phyloP scores from a whole-genome alignment of 176 grass and related monocot genomes.

The Cenchrus fungigraminus region DNA sequence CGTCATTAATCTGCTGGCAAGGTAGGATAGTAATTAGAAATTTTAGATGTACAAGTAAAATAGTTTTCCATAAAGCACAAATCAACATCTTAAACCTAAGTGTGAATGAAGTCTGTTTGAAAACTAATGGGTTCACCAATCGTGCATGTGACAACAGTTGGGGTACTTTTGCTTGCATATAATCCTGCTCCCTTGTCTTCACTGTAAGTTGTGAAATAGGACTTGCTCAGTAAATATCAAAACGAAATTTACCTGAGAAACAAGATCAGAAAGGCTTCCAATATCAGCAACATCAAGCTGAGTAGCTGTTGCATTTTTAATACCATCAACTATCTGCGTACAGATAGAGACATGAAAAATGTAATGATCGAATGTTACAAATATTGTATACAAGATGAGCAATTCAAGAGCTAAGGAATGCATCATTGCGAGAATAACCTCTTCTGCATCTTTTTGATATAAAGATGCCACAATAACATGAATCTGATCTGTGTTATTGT shows the following conservation, averaged over 20 bases:
- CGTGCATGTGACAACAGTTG: not conserved
- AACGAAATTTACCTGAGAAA: constrained; percentile 71
- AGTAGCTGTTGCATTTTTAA: constrained; percentile 78
- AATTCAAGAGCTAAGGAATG: constrained; percentile 23
- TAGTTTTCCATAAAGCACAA: not conserved
- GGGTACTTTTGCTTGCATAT: not conserved
- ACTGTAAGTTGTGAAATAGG: constrained; percentile 12
- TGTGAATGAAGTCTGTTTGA: not conserved
- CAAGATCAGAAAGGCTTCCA: constrained; percentile 62
- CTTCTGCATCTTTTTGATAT: constrained; percentile 82
- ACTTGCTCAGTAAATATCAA: not conserved
- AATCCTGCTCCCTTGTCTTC: constrained; percentile 1
- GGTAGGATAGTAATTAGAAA: not conserved
- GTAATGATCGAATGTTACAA: constrained; percentile 8
- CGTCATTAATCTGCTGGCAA: not conserved
- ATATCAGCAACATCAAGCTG: constrained; percentile 82
- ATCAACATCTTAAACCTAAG: not conserved
- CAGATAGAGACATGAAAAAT: constrained; percentile 39
- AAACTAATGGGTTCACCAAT: not conserved
- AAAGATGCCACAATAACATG: constrained; percentile 88
- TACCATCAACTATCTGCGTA: constrained; percentile 77
- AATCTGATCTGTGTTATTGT: constrained; percentile 44
- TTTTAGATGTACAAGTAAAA: not conserved
- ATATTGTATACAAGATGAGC: not conserved
- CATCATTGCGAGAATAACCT: constrained; percentile 53